Percentiles rank a stretch among this genome's conserved stretches.
Conservation (phyloP, 108 stramenopile species). For the Cafeteria roenbergensis region DNA sequence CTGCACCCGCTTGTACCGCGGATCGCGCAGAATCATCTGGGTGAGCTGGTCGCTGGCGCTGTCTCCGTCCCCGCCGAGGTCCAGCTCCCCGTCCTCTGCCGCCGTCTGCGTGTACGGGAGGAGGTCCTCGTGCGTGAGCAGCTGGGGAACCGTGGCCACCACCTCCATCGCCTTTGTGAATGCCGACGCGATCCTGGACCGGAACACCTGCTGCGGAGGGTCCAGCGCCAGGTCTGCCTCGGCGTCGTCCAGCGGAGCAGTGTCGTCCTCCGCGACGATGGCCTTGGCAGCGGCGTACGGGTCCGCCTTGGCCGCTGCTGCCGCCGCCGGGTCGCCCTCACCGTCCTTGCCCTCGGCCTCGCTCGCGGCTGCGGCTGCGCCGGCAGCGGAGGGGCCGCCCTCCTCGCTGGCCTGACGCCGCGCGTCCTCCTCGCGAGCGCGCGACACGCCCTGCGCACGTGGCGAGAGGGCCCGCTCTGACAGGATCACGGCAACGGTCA, state of each 20-base stretch:
- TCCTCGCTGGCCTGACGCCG: too few species aligned
- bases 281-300: neutral
- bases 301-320: too few species aligned
- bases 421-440: too few species aligned
- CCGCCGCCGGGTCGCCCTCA: too few species aligned
- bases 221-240: neutral
- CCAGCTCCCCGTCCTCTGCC: constrained; percentile 25
- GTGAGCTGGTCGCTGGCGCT: neutral
- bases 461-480: too few species aligned
- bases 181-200: neutral
- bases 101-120: constrained; percentile 40
- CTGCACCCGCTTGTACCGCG: too few species aligned
- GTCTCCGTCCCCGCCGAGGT: neutral
- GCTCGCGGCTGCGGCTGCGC: too few species aligned
- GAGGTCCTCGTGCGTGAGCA: constrained; percentile 39
- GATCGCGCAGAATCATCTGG: neutral
- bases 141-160: constrained; percentile 25
- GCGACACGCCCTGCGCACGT: too few species aligned
- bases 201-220: neutral
- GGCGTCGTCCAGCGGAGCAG: neutral
- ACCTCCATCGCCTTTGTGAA: constrained; percentile 17
- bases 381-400: too few species aligned
- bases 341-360: too few species aligned
- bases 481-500: too few species aligned
- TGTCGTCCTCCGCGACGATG: neutral